Conservation (phyloP, 2,329 filamentous ascomycete genomes). For the Penicillium griseofulvum region DNA sequence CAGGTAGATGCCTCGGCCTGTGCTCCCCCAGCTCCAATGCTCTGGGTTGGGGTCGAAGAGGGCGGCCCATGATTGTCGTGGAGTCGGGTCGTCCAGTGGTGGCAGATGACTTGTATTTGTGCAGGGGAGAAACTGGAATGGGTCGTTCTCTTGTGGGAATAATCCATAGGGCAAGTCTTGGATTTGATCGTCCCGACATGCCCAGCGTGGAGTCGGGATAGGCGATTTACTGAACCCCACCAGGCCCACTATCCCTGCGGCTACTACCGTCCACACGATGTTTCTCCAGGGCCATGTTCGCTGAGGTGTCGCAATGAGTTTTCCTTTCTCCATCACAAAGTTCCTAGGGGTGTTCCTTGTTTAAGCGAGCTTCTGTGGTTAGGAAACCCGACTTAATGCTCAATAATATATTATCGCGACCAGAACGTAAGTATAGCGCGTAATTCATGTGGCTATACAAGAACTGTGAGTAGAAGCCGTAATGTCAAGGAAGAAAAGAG, state of each 20-base stretch:
- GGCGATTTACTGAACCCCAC: background rate
- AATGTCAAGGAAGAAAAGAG: too few species aligned
- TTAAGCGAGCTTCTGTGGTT: background rate
- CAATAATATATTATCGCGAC: too few species aligned
- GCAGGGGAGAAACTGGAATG: slow-evolving; percentile 16
- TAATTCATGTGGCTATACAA: too few species aligned
- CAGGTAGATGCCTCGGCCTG: slow-evolving; percentile 14
- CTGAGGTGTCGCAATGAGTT: too few species aligned
- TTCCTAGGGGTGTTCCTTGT: background rate
- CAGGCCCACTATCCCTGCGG: background rate
- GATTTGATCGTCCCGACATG: background rate
- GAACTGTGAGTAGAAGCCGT: too few species aligned
- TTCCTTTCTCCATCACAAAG: background rate
- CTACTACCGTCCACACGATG: background rate
- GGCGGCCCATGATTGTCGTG: slow-evolving; percentile 10
- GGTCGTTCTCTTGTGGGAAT: slow-evolving; percentile 10
- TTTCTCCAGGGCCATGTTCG: background rate
- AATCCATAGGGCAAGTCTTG: slow-evolving; percentile 2
- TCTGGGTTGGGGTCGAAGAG: slow-evolving; percentile 11
- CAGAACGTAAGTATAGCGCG: too few species aligned
- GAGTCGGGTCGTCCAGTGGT: slow-evolving; percentile 10
- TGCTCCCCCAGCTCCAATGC: slow-evolving; percentile 16
- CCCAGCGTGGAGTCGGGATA: background rate
- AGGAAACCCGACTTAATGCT: too few species aligned
- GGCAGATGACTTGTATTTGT: slow-evolving; percentile 13